Base-by-base conservation (phyloP, 768 basidiomycete genomes). In the Suillus placidus region DNA sequence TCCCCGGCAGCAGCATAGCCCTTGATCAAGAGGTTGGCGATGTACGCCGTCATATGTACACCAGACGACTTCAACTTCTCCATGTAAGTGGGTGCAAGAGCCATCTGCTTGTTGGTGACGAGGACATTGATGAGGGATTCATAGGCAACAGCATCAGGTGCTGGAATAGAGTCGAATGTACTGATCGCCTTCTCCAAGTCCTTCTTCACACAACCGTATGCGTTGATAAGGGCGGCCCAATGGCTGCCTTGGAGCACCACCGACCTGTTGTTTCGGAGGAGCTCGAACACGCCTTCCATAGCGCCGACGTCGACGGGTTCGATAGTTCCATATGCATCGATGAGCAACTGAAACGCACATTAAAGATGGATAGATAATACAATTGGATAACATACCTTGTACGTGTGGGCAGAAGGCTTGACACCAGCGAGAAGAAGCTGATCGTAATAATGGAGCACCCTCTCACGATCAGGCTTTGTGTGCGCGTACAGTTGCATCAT, bases 401-500 rank as follows among this genome's bases (percentile, higher is more conserved):
- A 99, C 12, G 97, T 98, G 77, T 99, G 93, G 7, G 90, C 88
- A 3, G 94, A 92, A 18, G 96, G 95, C 4, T 78, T 71, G 32
- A 99, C 88, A 0, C 82, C 78, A 4, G 84, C 88, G 35, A 76
- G 73, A 42, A 80, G 75, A 77, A 99, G 82, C 71, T 86, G 81
- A 57, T 90, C 74, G 76, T 91, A 91, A 75, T 89, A 99, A 70
- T 85, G 81, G 34, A 98, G 77, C 20, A 90, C 92, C 56, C 88
- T 85, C 34, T 84, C 84, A 61, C 95, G 87, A 68, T 93, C 90
- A 2, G 95, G 97, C 76, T 92, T 93, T n/a, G 92, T 95, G 63
- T 90, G 87, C 58, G 91, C 90, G 79, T 94, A 95, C 71, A 97
- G 83, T 76, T 99, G 97, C 87, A 99, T 98, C 95, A 99, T 97